A percentile compares a stretch with the other conserved stretches of the same genome.
These are phyloP conservation scores for Arachnopeziza araneosa DNA, from an alignment of 2,329 filamentous ascomycete genomes.

Conservation along the genomic window DNA sequence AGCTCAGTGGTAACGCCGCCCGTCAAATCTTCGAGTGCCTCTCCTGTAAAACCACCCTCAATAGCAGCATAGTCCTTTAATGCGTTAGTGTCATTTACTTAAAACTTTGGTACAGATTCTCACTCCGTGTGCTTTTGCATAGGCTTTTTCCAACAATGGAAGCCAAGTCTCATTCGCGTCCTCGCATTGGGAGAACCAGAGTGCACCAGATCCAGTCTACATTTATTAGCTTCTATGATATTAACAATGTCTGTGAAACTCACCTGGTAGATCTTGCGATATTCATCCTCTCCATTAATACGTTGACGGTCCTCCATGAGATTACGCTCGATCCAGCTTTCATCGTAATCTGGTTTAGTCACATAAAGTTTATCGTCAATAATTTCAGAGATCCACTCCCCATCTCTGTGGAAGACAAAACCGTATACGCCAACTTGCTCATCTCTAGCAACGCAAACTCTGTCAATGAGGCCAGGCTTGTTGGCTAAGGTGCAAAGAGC, in stretches of 20 bases:
- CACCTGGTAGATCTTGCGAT: constrained; percentile 33
- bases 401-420: constrained; percentile 81
- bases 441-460: constrained; percentile 33
- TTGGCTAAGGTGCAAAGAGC: constrained; percentile 65
- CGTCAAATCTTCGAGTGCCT: constrained; percentile 47
- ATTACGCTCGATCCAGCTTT: constrained; percentile 58
- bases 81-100: not conserved
- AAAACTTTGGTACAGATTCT: not conserved
- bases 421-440: constrained; percentile 74
- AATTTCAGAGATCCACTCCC: constrained; percentile 86
- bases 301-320: constrained; percentile 68
- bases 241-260: constrained; percentile 50
- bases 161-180: constrained; percentile 78
- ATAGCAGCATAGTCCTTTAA: not conserved
- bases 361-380: constrained; percentile 87
- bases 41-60: constrained; percentile 35
- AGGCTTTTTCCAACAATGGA: constrained; percentile 73
- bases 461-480: constrained; percentile 43
- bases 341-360: constrained; percentile 74
- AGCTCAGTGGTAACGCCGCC: constrained; percentile 66
- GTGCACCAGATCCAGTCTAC: constrained; percentile 45
- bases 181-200: constrained; percentile 71
- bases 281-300: constrained; percentile 53
- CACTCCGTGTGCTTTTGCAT: constrained; percentile 69
- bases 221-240: not conserved